Evolutionary conservation across 495 filamentous ascomycete species (phyloP).

Genomic region (Penicillium crystallinum): DNA sequence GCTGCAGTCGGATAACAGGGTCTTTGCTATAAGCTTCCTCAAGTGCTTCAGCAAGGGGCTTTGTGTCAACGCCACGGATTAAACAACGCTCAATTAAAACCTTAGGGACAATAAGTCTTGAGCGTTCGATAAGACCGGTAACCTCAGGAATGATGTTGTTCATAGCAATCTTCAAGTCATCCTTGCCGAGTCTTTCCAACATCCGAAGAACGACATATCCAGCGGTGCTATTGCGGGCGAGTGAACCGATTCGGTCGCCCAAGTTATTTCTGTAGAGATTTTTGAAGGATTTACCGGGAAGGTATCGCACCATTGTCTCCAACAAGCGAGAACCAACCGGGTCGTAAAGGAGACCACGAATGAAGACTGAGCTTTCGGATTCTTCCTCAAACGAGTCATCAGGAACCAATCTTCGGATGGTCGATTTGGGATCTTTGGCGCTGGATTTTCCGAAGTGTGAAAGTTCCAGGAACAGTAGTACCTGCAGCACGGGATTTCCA

Average conservation of each 20-base stretch:
- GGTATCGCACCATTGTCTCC: slow-evolving; percentile 73
- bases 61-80: slow-evolving; percentile 58
- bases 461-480: slow-evolving; percentile 80
- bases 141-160: slow-evolving; percentile 65
- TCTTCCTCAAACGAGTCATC: slow-evolving; percentile 57
- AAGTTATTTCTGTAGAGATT: slow-evolving; percentile 70
- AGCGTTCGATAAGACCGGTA: slow-evolving; percentile 61
- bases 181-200: slow-evolving; percentile 75
- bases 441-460: slow-evolving; percentile 60
- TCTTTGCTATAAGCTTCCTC: slow-evolving; percentile 53
- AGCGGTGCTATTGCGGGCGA: slow-evolving; percentile 84
- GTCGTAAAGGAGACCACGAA: slow-evolving; percentile 83
- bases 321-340: slow-evolving; percentile 82
- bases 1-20: slow-evolving; percentile 48
- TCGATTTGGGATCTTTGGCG: slow-evolving; percentile 53
- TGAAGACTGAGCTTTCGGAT: slow-evolving; percentile 59
- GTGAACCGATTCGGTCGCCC: slow-evolving; percentile 63
- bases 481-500: slow-evolving; percentile 83
- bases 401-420: slow-evolving; percentile 57
- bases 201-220: slow-evolving; percentile 76
- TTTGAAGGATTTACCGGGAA: slow-evolving; percentile 87
- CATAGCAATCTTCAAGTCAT: slow-evolving; percentile 69
- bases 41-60: slow-evolving; percentile 56
- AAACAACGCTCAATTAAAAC: slow-evolving; percentile 76
- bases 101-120: slow-evolving; percentile 71